A percentile compares a stretch with the other conserved stretches of the same genome.
Evolutionary conservation across 371 early-diverging fungal genomes (phyloP).

Genomic region (Apophysomyces ossiformis): DNA sequence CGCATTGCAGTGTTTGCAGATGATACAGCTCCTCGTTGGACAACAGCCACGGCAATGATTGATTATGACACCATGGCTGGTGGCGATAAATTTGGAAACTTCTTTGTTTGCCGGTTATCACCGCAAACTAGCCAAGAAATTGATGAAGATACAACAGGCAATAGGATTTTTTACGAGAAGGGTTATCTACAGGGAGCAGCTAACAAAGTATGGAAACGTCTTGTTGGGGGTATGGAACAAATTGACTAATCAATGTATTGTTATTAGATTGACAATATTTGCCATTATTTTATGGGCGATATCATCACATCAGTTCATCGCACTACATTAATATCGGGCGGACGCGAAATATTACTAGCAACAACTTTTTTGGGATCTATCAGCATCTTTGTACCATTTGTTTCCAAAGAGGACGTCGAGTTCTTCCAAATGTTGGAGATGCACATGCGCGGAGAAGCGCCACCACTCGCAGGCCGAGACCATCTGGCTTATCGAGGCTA

Average conservation of each 20-base stretch:
- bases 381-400: slow-evolving; percentile 86
- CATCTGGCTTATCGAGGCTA: slow-evolving; percentile 85
- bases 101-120: slow-evolving; percentile 82
- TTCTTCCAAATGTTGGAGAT: slow-evolving; percentile 94
- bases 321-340: slow-evolving; percentile 81
- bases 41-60: slow-evolving; percentile 77
- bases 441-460: slow-evolving; percentile 79
- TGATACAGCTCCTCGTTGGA: slow-evolving; percentile 91
- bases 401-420: slow-evolving; percentile 88
- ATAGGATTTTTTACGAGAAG: slow-evolving; percentile 77
- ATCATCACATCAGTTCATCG: slow-evolving; percentile 81
- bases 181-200: slow-evolving; percentile 85
- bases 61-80: slow-evolving; percentile 94
- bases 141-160: slow-evolving; percentile 90
- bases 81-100: slow-evolving; percentile 97
- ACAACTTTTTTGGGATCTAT: slow-evolving; percentile 87
- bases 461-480: slow-evolving; percentile 88
- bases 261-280: slow-evolving; percentile 58
- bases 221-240: background rate
- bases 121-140: slow-evolving; percentile 67
- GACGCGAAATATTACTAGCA: slow-evolving; percentile 85
- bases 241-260: background rate
- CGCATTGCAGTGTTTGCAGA: slow-evolving; percentile 90
- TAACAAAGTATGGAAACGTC: slow-evolving; percentile 66
- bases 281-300: slow-evolving; percentile 88